Evolutionary conservation across 805 yeast species (phyloP), one percentile per base, ranked within the genome.

Genomic region (Metschnikowia dekortorum): DNA sequence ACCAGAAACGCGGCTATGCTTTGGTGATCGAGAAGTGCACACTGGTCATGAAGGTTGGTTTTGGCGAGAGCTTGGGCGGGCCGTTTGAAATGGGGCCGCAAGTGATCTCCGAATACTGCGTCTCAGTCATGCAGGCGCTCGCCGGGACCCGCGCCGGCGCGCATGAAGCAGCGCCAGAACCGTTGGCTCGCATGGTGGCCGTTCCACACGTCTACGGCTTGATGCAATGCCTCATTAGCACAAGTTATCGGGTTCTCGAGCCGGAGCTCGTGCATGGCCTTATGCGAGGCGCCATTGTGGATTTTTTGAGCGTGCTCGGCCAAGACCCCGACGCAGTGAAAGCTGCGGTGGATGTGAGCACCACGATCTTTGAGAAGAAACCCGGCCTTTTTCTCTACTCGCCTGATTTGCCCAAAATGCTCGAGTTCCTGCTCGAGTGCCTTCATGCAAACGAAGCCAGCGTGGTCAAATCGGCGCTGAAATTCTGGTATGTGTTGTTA

Each of bases 1-100:
- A 65, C 49, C 66, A 60, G 0, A 70, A 76, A 39, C 61, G 71
- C 0, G 65, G 69, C 7, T 81, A 77, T 50, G 60, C 81, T 0
- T 71, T 74, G 4, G 68, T 86, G 1, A 77, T 85, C 6, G 94
- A 87, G 56, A 79, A 76, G 29, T 76, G 86, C 29, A 81, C 89
- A 51, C 69, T 74, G 6, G 78, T 89, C 2, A 73, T 89, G 55
- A 83, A 80, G 57, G 58, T 70, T 13, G 95, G 95, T 0, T 65
- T 89, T 13, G 66, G 80, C 3, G 96, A 89, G 59, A 62, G 72
- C 3, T 64, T 81, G 5, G 71, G 78, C 16, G 90, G 90, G 0
- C 88, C 94, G 0, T 87, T 86, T 64, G 82, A 78, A 8, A 76
- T 86, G 41, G 56, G 53, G 4, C 41, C 32, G 32, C 48, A 50